Evolutionary conservation across 345 rosid genomes (phyloP).

Genomic region (Cochlearia excelsa): DNA sequence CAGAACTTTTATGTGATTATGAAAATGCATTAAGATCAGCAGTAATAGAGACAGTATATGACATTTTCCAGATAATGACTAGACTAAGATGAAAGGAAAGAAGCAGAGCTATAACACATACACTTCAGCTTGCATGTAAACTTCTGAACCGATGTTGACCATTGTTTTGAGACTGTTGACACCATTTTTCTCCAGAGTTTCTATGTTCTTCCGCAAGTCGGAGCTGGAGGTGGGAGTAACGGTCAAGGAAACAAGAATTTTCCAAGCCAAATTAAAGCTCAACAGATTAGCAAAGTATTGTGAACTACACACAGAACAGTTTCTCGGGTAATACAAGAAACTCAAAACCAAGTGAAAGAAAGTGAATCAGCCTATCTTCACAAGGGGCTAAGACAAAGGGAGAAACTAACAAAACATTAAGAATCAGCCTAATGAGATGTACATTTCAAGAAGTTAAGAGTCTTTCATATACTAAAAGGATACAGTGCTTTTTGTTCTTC

Average conservation of each 20-base stretch:
- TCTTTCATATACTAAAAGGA: constrained; percentile 43
- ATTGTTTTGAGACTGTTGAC: constrained; percentile 79
- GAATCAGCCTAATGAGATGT: constrained; percentile 5
- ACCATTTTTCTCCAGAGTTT: constrained; percentile 68
- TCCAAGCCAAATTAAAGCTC: not conserved
- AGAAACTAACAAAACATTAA: constrained; percentile 1
- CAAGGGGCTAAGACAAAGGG: not conserved
- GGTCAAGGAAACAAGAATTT: constrained; percentile 19
- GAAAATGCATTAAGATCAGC: constrained; percentile 8
- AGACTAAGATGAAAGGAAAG: constrained; percentile 4
- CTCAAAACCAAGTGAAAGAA: constrained; percentile 3
- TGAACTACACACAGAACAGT: constrained; percentile 5
- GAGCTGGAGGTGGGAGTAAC: constrained; percentile 48
- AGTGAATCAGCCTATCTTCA: not conserved
- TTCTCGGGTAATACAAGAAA: constrained; percentile 8
- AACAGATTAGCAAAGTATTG: not conserved
- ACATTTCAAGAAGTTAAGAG: constrained; percentile 1
- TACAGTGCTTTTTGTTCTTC: constrained; percentile 80
- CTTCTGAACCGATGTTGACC: constrained; percentile 97
- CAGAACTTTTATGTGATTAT: not conserved
- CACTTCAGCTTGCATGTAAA: constrained; percentile 95
- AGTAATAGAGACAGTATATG: not conserved
- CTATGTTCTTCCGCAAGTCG: constrained; percentile 68
- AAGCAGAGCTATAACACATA: constrained; percentile 39
- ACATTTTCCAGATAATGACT: not conserved